Base-by-base conservation (phyloP, 2,329 filamentous ascomycete species). In the Fusarium sp. region DNA sequence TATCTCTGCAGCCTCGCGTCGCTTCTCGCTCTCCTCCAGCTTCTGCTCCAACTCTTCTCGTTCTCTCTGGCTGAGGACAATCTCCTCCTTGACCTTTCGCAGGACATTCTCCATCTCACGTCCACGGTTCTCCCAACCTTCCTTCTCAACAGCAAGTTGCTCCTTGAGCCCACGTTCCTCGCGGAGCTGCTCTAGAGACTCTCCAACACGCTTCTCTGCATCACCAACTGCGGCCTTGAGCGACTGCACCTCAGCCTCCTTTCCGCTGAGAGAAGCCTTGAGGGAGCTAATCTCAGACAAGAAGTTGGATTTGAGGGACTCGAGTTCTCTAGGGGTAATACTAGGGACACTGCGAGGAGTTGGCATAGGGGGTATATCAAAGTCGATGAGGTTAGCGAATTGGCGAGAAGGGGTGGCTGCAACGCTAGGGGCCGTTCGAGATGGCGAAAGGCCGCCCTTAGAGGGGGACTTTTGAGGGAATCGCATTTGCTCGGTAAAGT, bases 221-320 rank as follows among this genome's bases (percentile, higher is more conserved):
- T 98, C 95, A 7, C 90, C 91, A 33, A 98, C 91, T 1, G 96
- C 94, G 49, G 93, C 91, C 81, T 98, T 98, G 67, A 98, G 88
- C 36, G 93, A 96, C 59, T 92, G 88, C 38, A 96, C 94, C 81
- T 98, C 95, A 7, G 96, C 96, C 80, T 98, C 96, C 79, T 96
- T 97, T 57, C 96, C 96, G 77, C 92, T 95, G 11, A 99, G 87
- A 11, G 94, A 96, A 4, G 96, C 96, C 79, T 94, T 96, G 20
- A 99, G 89, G n/a, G 93, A 94, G 71, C 94, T 97, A 68, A 99
- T 97, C 80, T 98, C 94, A 0, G 95, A 97, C 60, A 97, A 88
- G 77, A 97, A 97, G 27, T 89, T 90, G 0, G 95, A 98, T 81
- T 98, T 98, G 69, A 98, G 87, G 16, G 93, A 94, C 80, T 99